Conservation (phyloP, 2,329 filamentous ascomycete species). For the Triangularia verruculosa region DNA sequence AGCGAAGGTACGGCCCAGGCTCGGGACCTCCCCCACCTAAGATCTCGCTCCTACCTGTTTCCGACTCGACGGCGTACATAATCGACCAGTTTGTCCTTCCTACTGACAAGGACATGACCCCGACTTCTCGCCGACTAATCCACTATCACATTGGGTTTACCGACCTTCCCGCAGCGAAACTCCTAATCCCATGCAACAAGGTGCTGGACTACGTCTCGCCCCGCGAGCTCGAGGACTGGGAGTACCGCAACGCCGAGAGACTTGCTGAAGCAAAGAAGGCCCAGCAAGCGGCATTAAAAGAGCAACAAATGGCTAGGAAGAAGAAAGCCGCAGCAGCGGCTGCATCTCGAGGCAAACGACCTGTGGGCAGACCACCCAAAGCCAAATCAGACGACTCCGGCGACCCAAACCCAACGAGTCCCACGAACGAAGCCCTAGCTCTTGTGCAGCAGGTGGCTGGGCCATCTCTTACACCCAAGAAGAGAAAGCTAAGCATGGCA, state of each 20-base stretch:
- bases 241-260: slow-evolving; percentile 44
- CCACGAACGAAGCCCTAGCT: slow-evolving; percentile 30
- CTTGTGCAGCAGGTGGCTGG: slow-evolving; percentile 32
- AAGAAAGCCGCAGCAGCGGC: neutral
- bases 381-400: slow-evolving; percentile 8
- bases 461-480: slow-evolving; percentile 41
- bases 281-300: slow-evolving; percentile 10
- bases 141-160: slow-evolving; percentile 55
- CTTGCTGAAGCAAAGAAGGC: slow-evolving; percentile 38
- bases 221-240: slow-evolving; percentile 54
- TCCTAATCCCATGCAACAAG: slow-evolving; percentile 44
- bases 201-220: slow-evolving; percentile 60
- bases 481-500: slow-evolving; percentile 26
- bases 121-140: slow-evolving; percentile 40
- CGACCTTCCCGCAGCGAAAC: slow-evolving; percentile 48
- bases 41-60: slow-evolving; percentile 45
- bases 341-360: neutral
- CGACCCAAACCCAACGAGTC: slow-evolving; percentile 12
- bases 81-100: slow-evolving; percentile 50
- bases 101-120: slow-evolving; percentile 29
- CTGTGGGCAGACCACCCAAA: slow-evolving; percentile 16
- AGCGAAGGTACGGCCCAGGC: slow-evolving; percentile 31
- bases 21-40: slow-evolving; percentile 48
- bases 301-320: slow-evolving; percentile 5
- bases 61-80: slow-evolving; percentile 57